Evolutionary conservation across 768 basidiomycete species (phyloP), one percentile per base, ranked within the genome.

Genomic region (Suillus clintonianus): DNA sequence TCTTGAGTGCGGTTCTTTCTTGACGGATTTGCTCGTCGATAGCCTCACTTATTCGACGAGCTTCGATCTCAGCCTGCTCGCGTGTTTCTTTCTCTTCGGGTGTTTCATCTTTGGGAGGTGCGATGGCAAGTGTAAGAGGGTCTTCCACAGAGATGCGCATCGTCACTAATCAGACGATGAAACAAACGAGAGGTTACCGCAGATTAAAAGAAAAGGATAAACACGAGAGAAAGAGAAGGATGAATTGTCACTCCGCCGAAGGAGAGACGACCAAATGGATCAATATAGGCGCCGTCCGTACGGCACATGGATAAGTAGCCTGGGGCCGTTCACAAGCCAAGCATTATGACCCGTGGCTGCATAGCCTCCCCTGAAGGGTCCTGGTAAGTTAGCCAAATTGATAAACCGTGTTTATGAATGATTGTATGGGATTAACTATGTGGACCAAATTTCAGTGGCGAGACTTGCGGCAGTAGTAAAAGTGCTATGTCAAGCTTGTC

Each of bases 21-120:
- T 79, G 80, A 57, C 84, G 83, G 48, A 94, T 77, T 73, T 86
- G 83, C 60, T 89, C 89, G 79, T 94, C 92, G 64, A 94, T 94
- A 64, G 86, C 83, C 48, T 92, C 89, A 74, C 88, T 86, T 48
- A 89, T 78, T 65, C 81, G 78, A 69, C 84, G 82, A 0, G 89
- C 91, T 62, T 87, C 84, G 0, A 81, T 82, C 74, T 92, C 92
- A 5, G 82, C 82, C 14, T 74, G 77, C 69, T 90, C 85, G 39
- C 92, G 82, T 19, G 76, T 74, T 42, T 79, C 78, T 47, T 83
- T 84, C 64, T 87, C 82, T 30, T 84, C 83, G 1, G 81, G 77
- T 0, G 89, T 85, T 69, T 93, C 92, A 69, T 86, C 78, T 1
- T 80, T 77, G 10, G 90, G 89, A 2, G 90, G 89, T n/a, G 82